phyloP scores from a whole-genome alignment of 345 rosid species.

The Citrus trifoliata region DNA sequence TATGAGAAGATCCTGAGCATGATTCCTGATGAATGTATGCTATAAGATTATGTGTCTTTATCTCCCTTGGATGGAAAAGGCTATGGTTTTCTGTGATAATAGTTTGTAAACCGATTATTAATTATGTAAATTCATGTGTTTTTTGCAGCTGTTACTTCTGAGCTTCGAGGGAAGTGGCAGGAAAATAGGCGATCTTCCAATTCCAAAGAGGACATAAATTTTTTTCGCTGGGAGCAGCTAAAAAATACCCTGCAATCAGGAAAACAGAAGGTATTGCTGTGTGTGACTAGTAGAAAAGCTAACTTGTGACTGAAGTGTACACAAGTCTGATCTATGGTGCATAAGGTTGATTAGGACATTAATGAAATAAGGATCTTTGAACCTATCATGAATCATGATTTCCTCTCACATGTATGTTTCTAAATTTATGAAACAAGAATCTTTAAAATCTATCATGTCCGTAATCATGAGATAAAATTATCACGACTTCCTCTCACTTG shows the following conservation, averaged over 20 bases:
- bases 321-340: background rate
- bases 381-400: background rate
- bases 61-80: background rate
- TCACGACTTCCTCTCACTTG: background rate
- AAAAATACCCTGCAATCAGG: constrained; percentile 65
- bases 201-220: constrained; percentile 67
- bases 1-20: constrained; percentile 80
- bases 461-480: background rate
- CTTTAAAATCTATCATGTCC: background rate
- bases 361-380: background rate
- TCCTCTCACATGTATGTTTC: background rate
- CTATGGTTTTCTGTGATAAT: constrained; percentile 4
- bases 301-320: background rate
- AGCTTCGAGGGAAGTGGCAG: constrained; percentile 85
- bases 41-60: background rate
- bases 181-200: constrained; percentile 46
- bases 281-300: background rate
- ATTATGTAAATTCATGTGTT: constrained; percentile 2
- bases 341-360: background rate
- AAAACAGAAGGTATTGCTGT: constrained; percentile 55
- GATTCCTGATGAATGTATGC: constrained; percentile 80
- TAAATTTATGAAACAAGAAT: background rate
- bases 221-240: constrained; percentile 78
- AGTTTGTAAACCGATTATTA: background rate
- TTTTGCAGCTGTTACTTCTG: constrained; percentile 65